Evolutionary conservation across 2,329 filamentous ascomycete species (phyloP).

Genomic region (Colletotrichum siamense): DNA sequence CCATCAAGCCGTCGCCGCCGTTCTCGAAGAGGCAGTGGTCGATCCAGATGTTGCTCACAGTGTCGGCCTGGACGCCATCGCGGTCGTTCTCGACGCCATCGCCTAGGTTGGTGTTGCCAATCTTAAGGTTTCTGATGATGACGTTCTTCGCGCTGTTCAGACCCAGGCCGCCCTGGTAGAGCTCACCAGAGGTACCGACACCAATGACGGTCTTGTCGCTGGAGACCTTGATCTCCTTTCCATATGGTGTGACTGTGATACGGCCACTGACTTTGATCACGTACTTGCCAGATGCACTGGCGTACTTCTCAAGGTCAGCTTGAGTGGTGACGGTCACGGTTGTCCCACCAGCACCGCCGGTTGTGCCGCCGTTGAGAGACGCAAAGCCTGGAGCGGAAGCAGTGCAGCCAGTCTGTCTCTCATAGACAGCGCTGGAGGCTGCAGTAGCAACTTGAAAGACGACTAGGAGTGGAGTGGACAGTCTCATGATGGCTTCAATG

Average conservation of each 20-base stretch:
- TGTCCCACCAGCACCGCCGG: slow-evolving; percentile 25
- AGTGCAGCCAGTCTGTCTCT: not conserved
- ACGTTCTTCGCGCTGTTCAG: slow-evolving; percentile 22
- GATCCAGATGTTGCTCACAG: slow-evolving; percentile 24
- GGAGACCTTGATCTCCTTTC: slow-evolving; percentile 25
- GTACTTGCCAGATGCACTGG: slow-evolving; percentile 23
- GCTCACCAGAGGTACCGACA: slow-evolving; percentile 15
- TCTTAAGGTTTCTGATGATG: slow-evolving; percentile 25
- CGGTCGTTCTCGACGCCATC: slow-evolving; percentile 14
- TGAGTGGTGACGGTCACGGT: slow-evolving; percentile 25
- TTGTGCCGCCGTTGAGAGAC: slow-evolving; percentile 29
- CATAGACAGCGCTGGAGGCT: not conserved
- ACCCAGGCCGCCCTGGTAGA: slow-evolving; percentile 20
- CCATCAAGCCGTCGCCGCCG: slow-evolving; percentile 20
- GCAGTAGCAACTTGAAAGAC: not conserved
- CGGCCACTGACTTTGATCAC: slow-evolving; percentile 28
- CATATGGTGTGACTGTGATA: slow-evolving; percentile 26
- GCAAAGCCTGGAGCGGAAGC: slow-evolving; percentile 27
- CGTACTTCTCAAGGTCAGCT: slow-evolving; percentile 27
- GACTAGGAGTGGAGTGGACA: not conserved
- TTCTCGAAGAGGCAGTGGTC: slow-evolving; percentile 22
- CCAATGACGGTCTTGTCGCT: slow-evolving; percentile 28
- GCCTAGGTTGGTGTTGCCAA: slow-evolving; percentile 5
- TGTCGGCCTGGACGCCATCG: slow-evolving; percentile 20
- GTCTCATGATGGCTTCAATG: not conserved